A percentile compares a stretch with the other conserved stretches of the same genome.
Evolutionary conservation across 2,329 filamentous ascomycete species (phyloP).

Genomic region (Lojkania enalia): DNA sequence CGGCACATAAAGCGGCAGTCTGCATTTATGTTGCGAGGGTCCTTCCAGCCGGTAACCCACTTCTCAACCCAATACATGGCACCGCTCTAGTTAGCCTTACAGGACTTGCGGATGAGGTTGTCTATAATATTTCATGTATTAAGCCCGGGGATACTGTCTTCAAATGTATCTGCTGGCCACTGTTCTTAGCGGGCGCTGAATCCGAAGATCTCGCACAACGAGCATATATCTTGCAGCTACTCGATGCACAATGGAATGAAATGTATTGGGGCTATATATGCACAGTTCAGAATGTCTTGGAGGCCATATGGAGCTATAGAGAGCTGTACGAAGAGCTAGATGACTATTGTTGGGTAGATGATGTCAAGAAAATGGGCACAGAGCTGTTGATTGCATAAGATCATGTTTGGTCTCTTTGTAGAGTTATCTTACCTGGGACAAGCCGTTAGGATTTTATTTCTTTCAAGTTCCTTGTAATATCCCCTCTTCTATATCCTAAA

Average conservation of each 20-base stretch:
- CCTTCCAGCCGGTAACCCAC: constrained; percentile 34
- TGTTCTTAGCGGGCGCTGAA: constrained; percentile 62
- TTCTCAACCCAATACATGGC: constrained; percentile 45
- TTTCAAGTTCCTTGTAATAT: no score
- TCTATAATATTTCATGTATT: constrained; percentile 56
- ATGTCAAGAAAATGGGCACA: constrained; percentile 36
- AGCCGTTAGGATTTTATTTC: no score
- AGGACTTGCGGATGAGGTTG: constrained; percentile 54
- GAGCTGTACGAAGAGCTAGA: constrained; percentile 14
- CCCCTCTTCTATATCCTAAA: no score
- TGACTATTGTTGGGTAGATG: constrained; percentile 40
- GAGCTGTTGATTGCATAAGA: constrained; percentile 40
- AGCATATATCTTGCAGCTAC: constrained; percentile 56
- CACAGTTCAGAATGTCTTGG: constrained; percentile 40
- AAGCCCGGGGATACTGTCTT: constrained; percentile 56
- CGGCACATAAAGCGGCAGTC: constrained; percentile 46
- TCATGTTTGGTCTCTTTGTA: no score
- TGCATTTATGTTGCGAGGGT: constrained; percentile 44
- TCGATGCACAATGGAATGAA: constrained; percentile 37
- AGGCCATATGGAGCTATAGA: constrained; percentile 42
- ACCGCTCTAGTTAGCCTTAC: constrained; percentile 41
- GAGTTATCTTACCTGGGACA: no score
- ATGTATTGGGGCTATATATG: constrained; percentile 46
- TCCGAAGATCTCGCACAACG: constrained; percentile 53
- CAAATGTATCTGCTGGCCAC: constrained; percentile 64